These are phyloP conservation scores for Penicillium lagena DNA, from an alignment of 495 filamentous ascomycete genomes.

Conservation along the genomic window DNA sequence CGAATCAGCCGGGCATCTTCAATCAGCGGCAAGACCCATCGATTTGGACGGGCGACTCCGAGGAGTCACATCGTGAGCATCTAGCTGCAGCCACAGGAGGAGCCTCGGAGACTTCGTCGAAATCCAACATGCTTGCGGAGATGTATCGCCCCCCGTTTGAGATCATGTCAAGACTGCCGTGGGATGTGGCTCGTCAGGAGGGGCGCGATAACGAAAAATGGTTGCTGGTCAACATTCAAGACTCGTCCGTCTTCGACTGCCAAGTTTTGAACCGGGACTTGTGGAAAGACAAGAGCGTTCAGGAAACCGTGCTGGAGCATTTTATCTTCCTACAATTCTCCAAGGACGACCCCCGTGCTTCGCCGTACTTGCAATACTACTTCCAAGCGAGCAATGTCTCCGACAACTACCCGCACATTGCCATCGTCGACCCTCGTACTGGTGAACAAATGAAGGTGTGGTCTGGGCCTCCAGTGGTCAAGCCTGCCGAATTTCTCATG, in stretches of 20 bases:
- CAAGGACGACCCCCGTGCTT: constrained; percentile 68
- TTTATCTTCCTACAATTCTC: constrained; percentile 93
- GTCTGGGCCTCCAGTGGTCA: constrained; percentile 75
- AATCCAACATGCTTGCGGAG: constrained; percentile 72
- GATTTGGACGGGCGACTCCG: constrained; percentile 65
- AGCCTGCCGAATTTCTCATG: constrained; percentile 74
- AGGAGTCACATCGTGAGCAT: constrained; percentile 38
- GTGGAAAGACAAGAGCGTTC: constrained; percentile 79
- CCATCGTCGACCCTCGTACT: constrained; percentile 90
- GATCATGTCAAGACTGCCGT: constrained; percentile 65
- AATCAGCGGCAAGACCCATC: constrained; percentile 64
- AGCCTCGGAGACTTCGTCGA: constrained; percentile 63
- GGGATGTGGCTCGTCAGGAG: constrained; percentile 74
- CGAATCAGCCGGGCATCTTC: constrained; percentile 87
- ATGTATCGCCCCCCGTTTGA: constrained; percentile 89
- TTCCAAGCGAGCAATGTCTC: constrained; percentile 65
- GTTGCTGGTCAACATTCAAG: constrained; percentile 93
- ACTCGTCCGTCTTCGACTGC: constrained; percentile 84
- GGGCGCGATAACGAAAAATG: constrained; percentile 86
- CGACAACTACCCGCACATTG: constrained; percentile 89
- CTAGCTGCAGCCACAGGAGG: constrained; percentile 64
- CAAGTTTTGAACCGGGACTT: constrained; percentile 89
- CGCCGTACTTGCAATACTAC: constrained; percentile 83
- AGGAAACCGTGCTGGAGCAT: constrained; percentile 76
- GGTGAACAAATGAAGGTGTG: constrained; percentile 97